These are phyloP conservation scores for Pleurotus cornucopiae DNA, from an alignment of 768 basidiomycete species.

Conservation along the genomic window DNA sequence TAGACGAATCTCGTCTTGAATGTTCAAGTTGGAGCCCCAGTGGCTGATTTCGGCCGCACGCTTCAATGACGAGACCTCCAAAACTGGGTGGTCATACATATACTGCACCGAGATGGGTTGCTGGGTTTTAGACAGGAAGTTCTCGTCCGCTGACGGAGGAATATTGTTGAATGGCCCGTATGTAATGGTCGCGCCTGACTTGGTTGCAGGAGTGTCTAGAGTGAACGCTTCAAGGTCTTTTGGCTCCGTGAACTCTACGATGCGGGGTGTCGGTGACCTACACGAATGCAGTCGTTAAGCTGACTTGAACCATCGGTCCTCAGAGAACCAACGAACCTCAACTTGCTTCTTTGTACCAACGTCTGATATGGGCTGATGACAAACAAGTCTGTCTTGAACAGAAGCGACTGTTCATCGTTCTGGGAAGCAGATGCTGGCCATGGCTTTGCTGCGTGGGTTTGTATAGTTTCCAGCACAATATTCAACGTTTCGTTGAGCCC, in stretches of 20 bases:
- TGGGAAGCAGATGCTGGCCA: constrained; percentile 74
- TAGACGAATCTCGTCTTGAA: constrained; percentile 84
- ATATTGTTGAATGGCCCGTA: constrained; percentile 86
- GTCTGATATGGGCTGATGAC: constrained; percentile 84
- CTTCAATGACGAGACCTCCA: constrained; percentile 68
- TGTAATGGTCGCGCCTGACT: constrained; percentile 76
- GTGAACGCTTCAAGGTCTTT: constrained; percentile 56
- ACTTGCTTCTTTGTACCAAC: constrained; percentile 78
- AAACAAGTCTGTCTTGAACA: constrained; percentile 73
- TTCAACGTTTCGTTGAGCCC: constrained; percentile 60
- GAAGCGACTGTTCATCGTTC: constrained; percentile 72
- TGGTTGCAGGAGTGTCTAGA: constrained; percentile 56
- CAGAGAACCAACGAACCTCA: constrained; percentile 52
- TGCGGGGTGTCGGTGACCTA: constrained; percentile 68
- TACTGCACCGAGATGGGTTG: constrained; percentile 74
- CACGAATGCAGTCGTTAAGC: neutral
- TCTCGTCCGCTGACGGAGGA: constrained; percentile 51
- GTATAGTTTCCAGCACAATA: constrained; percentile 73
- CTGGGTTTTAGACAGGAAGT: constrained; percentile 60
- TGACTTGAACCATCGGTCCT: neutral
- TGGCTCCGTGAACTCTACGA: constrained; percentile 72
- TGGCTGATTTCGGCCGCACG: constrained; percentile 90
- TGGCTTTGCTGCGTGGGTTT: constrained; percentile 74
- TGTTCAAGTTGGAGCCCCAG: constrained; percentile 94
- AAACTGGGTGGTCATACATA: constrained; percentile 73